A percentile compares a stretch with the other conserved stretches of the same genome.
Evolutionary conservation across 2,329 filamentous ascomycete species (phyloP).

Genomic region (Penicillium sclerotiorum): DNA sequence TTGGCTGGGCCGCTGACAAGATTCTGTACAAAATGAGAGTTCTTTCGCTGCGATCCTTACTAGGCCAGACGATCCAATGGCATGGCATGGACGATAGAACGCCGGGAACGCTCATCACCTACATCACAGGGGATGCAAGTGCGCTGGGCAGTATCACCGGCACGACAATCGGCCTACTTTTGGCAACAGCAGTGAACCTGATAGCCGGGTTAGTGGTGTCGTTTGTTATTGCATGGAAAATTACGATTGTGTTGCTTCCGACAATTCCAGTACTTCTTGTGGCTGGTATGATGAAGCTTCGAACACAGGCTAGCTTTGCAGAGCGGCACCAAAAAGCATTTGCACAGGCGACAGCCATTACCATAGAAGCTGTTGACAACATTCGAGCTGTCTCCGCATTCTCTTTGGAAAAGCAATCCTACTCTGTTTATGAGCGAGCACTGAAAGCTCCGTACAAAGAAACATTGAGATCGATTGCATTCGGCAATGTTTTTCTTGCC

Average conservation of each 20-base stretch:
- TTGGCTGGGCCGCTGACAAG: conserved; percentile 63
- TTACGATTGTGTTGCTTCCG: conserved; percentile 70
- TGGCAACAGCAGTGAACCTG: conserved; percentile 70
- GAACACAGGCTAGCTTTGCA: conserved; percentile 61
- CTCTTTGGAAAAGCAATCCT: conserved; percentile 54
- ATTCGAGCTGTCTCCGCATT: conserved; percentile 56
- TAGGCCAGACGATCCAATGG: conserved; percentile 69
- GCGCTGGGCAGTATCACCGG: conserved; percentile 69
- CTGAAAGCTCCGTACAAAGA: conserved; percentile 50
- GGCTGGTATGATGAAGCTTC: conserved; percentile 69
- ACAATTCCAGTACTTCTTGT: conserved; percentile 69
- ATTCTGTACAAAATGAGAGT: conserved; percentile 64
- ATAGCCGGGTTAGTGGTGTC: conserved; percentile 68
- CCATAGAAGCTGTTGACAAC: conserved; percentile 54
- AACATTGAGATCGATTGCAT: conserved; percentile 30
- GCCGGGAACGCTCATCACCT: conserved; percentile 62
- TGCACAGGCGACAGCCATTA: conserved; percentile 52
- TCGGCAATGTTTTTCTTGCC: conserved; percentile 2
- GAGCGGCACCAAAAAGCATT: conserved; percentile 55
- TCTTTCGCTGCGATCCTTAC: conserved; percentile 63
- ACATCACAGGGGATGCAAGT: conserved; percentile 70
- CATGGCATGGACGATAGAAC: conserved; percentile 66
- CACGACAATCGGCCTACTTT: conserved; percentile 68
- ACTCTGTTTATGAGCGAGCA: conserved; percentile 48
- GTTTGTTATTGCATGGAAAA: conserved; percentile 73